Evolutionary conservation across 164 flowering plant species (phyloP).

Genomic region (Dillenia suffruticosa): DNA sequence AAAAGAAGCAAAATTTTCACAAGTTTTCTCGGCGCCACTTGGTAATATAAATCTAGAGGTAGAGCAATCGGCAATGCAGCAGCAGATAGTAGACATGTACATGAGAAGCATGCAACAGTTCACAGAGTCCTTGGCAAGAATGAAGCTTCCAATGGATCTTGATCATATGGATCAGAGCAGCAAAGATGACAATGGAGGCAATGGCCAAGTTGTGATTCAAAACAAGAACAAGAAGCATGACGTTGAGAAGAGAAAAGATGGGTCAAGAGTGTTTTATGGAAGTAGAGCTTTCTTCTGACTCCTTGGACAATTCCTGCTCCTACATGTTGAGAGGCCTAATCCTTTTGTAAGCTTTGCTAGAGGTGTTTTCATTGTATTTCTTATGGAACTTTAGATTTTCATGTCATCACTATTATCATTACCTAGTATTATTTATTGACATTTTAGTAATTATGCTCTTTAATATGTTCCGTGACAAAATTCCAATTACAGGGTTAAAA

Average conservation of each 20-base stretch:
- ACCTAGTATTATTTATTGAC: too few species aligned
- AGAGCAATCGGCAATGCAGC: conserved; percentile 79
- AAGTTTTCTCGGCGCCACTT: conserved; percentile 43
- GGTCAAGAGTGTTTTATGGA: conserved; percentile 82
- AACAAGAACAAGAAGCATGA: conserved; percentile 24
- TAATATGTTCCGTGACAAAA: too few species aligned
- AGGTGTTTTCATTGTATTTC: too few species aligned
- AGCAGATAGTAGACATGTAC: conserved; percentile 88
- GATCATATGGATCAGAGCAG: conserved; percentile 32
- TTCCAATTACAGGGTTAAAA: too few species aligned
- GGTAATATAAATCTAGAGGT: conserved; percentile 46
- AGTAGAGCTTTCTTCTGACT: conserved; percentile 75
- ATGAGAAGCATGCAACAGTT: conserved; percentile 96
- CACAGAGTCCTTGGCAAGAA: conserved; percentile 79
- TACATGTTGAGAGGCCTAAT: too few species aligned
- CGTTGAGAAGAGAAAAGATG: conserved; percentile 62
- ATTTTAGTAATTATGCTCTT: too few species aligned
- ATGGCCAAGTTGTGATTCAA: conserved; percentile 32
- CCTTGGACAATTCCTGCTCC: background rate
- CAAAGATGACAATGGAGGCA: conserved; percentile 21
- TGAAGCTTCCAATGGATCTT: conserved; percentile 91
- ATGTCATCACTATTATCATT: too few species aligned
- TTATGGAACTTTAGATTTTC: too few species aligned
- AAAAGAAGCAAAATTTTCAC: conserved; percentile 28
- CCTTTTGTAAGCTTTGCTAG: too few species aligned